phyloP scores from a whole-genome alignment of 176 grass and related monocot genomes.

The Carex myosuroides region DNA sequence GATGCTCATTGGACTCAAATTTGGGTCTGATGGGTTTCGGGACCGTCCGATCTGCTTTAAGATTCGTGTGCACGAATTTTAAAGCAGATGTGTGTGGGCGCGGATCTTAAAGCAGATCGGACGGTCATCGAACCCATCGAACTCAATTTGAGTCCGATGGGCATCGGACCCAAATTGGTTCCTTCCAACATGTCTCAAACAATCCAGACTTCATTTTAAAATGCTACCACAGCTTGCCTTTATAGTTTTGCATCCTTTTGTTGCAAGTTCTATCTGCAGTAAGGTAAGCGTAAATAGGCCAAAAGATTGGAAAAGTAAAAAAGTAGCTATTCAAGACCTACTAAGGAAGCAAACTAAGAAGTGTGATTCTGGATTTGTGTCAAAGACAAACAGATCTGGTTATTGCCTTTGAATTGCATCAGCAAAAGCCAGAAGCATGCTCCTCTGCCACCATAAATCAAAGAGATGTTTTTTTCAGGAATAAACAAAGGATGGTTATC shows the following conservation, averaged over 20 bases:
- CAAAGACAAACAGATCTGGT: background rate
- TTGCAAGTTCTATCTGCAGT: background rate
- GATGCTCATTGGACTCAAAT: too few relatives aligned
- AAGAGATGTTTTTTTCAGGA: background rate
- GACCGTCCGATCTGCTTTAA: too few relatives aligned
- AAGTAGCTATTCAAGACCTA: background rate
- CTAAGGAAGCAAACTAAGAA: constrained; percentile 10
- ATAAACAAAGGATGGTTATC: constrained; percentile 2
- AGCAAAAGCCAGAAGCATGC: background rate
- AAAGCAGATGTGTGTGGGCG: too few relatives aligned
- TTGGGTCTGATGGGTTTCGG: too few relatives aligned
- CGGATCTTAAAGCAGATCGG: too few relatives aligned
- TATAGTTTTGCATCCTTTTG: background rate
- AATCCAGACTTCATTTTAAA: background rate
- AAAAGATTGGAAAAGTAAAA: background rate
- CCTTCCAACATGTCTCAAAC: background rate
- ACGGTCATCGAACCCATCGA: too few relatives aligned
- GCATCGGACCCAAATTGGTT: too few relatives aligned
- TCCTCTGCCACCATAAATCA: background rate
- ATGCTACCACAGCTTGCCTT: background rate
- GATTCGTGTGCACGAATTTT: too few relatives aligned
- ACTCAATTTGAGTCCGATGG: too few relatives aligned
- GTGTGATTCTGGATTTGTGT: background rate
- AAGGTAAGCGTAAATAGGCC: background rate
- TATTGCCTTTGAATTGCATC: constrained; percentile 13